A percentile compares a stretch with the other conserved stretches of the same genome.
Conservation (phyloP, 208 protist genomes). For the Chromosphaera perkinsii region DNA sequence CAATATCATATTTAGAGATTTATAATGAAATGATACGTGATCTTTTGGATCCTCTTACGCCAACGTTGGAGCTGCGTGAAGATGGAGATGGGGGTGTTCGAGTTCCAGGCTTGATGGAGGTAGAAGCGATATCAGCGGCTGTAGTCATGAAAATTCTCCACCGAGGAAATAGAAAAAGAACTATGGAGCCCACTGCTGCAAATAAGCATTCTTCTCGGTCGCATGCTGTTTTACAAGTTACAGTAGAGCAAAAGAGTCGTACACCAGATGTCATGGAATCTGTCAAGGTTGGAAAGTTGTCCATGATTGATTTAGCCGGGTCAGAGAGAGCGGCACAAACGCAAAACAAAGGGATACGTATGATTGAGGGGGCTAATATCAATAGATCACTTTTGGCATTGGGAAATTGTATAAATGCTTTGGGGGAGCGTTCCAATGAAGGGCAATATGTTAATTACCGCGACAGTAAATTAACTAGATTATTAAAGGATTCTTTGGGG, state of each 20-base stretch:
- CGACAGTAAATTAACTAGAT: slow-evolving; percentile 76
- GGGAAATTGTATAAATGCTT: slow-evolving; percentile 74
- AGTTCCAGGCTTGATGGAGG: slow-evolving; percentile 4
- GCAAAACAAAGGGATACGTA: slow-evolving; percentile 55
- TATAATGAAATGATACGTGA: slow-evolving; percentile 76
- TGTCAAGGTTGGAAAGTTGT: slow-evolving; percentile 54
- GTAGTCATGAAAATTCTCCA: slow-evolving; percentile 50
- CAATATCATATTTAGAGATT: slow-evolving; percentile 68
- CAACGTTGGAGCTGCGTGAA: slow-evolving; percentile 53
- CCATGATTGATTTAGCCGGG: slow-evolving; percentile 72
- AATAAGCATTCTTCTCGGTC: slow-evolving; percentile 68
- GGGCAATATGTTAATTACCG: slow-evolving; percentile 68
- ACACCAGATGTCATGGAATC: slow-evolving; percentile 17
- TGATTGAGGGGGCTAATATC: slow-evolving; percentile 73
- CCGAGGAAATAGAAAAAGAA: slow-evolving; percentile 60
- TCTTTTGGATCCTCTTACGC: slow-evolving; percentile 46
- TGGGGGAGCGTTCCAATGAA: slow-evolving; percentile 35
- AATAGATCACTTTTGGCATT: slow-evolving; percentile 72
- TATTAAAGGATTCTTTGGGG: slow-evolving; percentile 76
- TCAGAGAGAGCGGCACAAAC: slow-evolving; percentile 62
- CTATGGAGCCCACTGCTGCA: slow-evolving; percentile 65
- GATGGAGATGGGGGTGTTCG: slow-evolving; percentile 43
- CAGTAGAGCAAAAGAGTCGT: slow-evolving; percentile 14
- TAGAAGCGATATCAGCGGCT: too few relatives aligned
- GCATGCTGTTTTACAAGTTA: slow-evolving; percentile 45